Evolutionary conservation across 1,139 yeast species (phyloP).

Genomic region (Kluyveromyces sp.): DNA sequence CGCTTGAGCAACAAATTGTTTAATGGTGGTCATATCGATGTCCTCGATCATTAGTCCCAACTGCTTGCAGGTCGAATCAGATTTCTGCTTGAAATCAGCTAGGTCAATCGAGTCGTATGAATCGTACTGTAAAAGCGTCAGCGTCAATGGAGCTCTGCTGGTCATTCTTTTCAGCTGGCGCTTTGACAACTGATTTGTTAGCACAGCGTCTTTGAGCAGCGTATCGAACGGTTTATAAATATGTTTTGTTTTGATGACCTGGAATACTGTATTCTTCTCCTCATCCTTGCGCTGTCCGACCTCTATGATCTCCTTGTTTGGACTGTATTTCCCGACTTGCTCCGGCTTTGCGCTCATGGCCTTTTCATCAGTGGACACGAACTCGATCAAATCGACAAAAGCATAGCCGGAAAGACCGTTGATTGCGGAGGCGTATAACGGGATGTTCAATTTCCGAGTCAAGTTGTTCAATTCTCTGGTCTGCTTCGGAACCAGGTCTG

Average conservation of each 20-base stretch:
- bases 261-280: constrained; percentile 37
- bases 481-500: constrained; percentile 47
- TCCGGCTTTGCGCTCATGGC: constrained; percentile 36
- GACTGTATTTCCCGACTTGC: constrained; percentile 40
- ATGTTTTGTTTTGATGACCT: constrained; percentile 53
- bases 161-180: constrained; percentile 56
- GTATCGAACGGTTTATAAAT: constrained; percentile 40
- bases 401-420: constrained; percentile 83
- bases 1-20: constrained; percentile 43
- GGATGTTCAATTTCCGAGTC: constrained; percentile 50
- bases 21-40: constrained; percentile 35
- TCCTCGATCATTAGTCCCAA: constrained; percentile 40
- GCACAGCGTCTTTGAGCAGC: constrained; percentile 33
- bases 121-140: constrained; percentile 43
- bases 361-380: constrained; percentile 46
- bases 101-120: constrained; percentile 10
- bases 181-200: constrained; percentile 41
- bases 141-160: constrained; percentile 53
- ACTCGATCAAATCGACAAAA: constrained; percentile 68
- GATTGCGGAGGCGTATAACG: constrained; percentile 61
- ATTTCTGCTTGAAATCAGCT: constrained; percentile 32
- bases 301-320: constrained; percentile 45
- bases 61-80: constrained; percentile 31
- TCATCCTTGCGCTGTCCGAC: constrained; percentile 35
- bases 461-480: constrained; percentile 42